Evolutionary conservation across 805 yeast genomes (phyloP), one percentile per base, ranked within the genome.

Genomic region (Candida sithepensis): DNA sequence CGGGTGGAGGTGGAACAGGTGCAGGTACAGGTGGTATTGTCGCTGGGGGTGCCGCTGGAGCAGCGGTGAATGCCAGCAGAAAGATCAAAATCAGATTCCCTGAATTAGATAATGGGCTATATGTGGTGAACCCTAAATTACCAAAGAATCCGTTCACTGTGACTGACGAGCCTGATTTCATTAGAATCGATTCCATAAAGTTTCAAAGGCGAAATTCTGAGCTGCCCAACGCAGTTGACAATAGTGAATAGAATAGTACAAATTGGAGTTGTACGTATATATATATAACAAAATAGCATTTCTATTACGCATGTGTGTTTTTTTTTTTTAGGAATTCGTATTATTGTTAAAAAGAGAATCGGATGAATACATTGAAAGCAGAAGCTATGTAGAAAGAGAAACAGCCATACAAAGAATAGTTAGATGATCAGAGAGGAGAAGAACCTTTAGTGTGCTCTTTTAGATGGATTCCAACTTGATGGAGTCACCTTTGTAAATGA

Each of bases 111-210:
- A 66, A 70, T 4, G 77, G 77, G 0, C 61, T 59, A 19, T 70
- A 68, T 47, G 68, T 67, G 54, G 70, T 91, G 39, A 94, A 94
- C 59, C 96, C 96, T 0, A 65, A 70, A 10, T 68, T 77, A 48
- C 81, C 86, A 0, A 69, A 72, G 3, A 92, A 94, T 60, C 98
- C 98, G 20, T 89, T 90, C 58, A 66, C 70, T 2, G 65, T 64
- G 20, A 73, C 77, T 1, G 63, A 65, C 12, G 78, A 75, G 48
- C 81, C 82, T 0, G 85, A 79, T 56, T 79, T 82, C 51, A 64
- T 84, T 34, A 34, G 38, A 18, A 18, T 23, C 37, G 37, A n/a
- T 34, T 16, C 16, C 30, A 36, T 8, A 30, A 12, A 30, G 39
- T 19, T 7, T 41, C 30, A 3, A 39, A 40, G 12, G 16, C 10